A percentile compares a stretch with the other conserved stretches of the same genome.
Evolutionary conservation across 768 basidiomycete genomes (phyloP).

Genomic region (Panellus pusillus): DNA sequence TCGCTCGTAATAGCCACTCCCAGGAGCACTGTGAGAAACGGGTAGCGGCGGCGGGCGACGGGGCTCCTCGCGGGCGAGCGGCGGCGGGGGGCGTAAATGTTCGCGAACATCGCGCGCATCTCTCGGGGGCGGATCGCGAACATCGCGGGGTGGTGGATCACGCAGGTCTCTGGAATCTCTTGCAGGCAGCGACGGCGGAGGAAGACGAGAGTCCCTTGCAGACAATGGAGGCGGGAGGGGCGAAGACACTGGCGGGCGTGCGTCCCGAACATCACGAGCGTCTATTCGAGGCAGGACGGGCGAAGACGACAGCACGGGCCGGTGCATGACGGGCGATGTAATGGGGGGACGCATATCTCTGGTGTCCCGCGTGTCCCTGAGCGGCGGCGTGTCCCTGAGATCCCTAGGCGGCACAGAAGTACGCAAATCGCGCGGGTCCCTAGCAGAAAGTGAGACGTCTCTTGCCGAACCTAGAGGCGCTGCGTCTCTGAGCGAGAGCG

Average conservation of each 20-base stretch:
- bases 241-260: constrained; percentile 1
- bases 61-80: neutral
- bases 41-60: constrained; percentile 13
- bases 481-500: constrained; percentile 1
- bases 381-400: neutral
- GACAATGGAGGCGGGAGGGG: constrained; percentile 2
- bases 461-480: neutral
- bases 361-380: neutral
- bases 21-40: neutral
- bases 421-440: constrained; percentile 9
- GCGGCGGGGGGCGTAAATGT: neutral
- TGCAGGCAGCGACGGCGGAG: neutral
- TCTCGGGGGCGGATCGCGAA: neutral
- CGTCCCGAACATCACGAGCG: neutral
- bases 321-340: constrained; percentile 10
- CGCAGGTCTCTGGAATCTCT: neutral
- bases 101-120: too few species aligned
- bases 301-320: constrained; percentile 9
- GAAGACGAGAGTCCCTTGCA: neutral
- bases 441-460: neutral
- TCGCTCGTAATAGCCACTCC: constrained; percentile 15
- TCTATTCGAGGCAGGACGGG: constrained; percentile 4
- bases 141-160: constrained; percentile 6
- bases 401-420: constrained; percentile 7
- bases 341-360: neutral